Conservation (phyloP, 1,139 yeast species). For the Wickerhamomyces sp. region DNA sequence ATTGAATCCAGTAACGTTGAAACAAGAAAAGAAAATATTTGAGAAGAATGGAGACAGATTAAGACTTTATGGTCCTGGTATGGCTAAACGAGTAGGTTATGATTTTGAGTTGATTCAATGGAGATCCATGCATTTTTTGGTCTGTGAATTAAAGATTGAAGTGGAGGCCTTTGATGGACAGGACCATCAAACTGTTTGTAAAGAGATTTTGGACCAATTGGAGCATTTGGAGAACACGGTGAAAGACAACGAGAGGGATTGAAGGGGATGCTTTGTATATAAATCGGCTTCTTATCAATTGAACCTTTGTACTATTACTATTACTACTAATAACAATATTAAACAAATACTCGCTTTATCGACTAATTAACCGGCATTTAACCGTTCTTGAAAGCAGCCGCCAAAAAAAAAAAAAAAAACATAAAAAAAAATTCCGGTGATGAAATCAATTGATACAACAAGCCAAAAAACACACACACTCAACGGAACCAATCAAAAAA, state of each 20-base stretch:
- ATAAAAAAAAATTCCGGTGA: too few relatives aligned
- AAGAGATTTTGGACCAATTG: constrained; percentile 43
- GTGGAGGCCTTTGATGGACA: constrained; percentile 43
- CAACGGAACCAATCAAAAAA: too few relatives aligned
- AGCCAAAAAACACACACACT: too few relatives aligned
- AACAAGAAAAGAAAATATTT: constrained; percentile 36
- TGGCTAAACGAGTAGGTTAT: constrained; percentile 44
- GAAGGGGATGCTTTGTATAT: not conserved
- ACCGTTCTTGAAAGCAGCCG: too few relatives aligned
- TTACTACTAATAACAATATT: too few relatives aligned
- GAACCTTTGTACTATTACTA: not conserved
- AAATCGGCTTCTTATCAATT: too few relatives aligned
- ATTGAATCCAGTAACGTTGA: constrained; percentile 52
- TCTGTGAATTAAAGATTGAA: constrained; percentile 47
- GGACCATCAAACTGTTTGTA: constrained; percentile 39
- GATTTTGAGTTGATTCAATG: constrained; percentile 62
- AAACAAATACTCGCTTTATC: too few relatives aligned
- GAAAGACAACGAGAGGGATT: constrained; percentile 22
- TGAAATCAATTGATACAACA: too few relatives aligned
- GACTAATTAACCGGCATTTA: too few relatives aligned
- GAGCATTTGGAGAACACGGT: constrained; percentile 33
- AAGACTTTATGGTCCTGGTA: constrained; percentile 50
- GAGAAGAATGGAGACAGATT: constrained; percentile 42
- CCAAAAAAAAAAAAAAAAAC: too few relatives aligned
- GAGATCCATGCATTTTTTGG: constrained; percentile 50